Conservation (phyloP, 2,329 filamentous ascomycete species). For the Elsinoe australis region DNA sequence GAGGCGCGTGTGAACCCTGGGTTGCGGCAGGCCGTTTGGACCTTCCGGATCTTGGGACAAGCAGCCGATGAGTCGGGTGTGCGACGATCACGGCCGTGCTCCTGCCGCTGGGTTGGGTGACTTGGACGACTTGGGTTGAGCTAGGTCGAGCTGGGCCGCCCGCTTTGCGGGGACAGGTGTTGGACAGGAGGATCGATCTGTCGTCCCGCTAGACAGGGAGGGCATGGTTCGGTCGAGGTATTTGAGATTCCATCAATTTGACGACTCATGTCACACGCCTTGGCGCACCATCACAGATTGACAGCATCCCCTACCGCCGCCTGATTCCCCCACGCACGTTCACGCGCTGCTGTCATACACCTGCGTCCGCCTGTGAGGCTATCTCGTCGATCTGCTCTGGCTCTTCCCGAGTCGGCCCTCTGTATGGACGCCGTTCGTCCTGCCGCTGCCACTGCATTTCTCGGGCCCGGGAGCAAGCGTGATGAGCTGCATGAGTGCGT, state of each 20-base stretch:
- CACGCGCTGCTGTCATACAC: conserved; percentile 3
- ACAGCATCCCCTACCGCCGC: conserved; percentile 3
- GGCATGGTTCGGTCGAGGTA: conserved; percentile 9
- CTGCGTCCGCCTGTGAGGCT: background rate
- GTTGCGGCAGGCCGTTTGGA: background rate
- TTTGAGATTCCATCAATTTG: conserved; percentile 7
- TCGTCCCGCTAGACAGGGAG: conserved; percentile 4
- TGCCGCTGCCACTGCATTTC: background rate
- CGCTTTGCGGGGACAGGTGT: conserved; percentile 12
- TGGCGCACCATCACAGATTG: conserved; percentile 4
- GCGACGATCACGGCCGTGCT: conserved; percentile 12
- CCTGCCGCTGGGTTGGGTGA: too few species aligned
- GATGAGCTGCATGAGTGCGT: background rate
- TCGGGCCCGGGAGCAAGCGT: background rate
- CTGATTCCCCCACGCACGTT: conserved; percentile 3
- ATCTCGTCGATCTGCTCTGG: background rate
- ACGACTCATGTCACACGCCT: conserved; percentile 9
- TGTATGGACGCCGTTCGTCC: background rate
- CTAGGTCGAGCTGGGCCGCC: background rate
- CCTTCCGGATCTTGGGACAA: conserved; percentile 15
- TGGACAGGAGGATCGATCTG: conserved; percentile 9
- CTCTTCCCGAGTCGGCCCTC: background rate
- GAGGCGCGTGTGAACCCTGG: conserved; percentile 2
- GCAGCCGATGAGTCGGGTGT: conserved; percentile 15
- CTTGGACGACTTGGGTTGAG: background rate